Evolutionary conservation across 1,139 yeast species (phyloP), one percentile per base, ranked within the genome.

Genomic region (Tardiomyces digboiensis): DNA sequence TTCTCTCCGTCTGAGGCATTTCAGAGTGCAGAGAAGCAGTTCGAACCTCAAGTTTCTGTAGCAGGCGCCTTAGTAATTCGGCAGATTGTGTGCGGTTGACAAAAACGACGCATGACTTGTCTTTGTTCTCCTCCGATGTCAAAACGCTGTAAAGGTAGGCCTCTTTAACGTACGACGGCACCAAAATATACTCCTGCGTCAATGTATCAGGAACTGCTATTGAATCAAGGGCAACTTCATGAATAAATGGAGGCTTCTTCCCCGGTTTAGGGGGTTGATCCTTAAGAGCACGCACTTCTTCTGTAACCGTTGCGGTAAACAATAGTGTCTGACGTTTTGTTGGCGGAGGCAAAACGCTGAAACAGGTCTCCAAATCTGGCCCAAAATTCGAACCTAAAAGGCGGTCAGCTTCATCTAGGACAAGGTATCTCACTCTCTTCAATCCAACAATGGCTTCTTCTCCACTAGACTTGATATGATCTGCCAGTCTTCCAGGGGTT

Each of bases 401-500:
- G 51, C 97, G 73, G 71, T 91, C 99, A 1, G 98, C 99, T 68
- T 91, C 99, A 71, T 91, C 99, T 10, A 91, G 70, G 1, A 91
- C 98, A 50, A 91, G 69, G 59, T 72, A 91, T 58, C 80, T 80
- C 20, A 84, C 81, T 54, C 94, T 71, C 53, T 81, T 74, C 46
- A 91, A 68, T 0, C 97, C 97, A 39, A 77, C 71, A 0, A 85
- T 70, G 2, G 95, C 83, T 50, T 91, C 97, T 46, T 85, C 94
- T 14, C 97, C 97, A 60, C 93, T 84, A 57, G 82, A 78, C 50
- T 83, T 65, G 23, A 91, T 81, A 64, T 91, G 97, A 60, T 87
- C 96, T 0, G 98, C 98, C 50, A 91, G 68, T 59, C 99, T 72
- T 7, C 99, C 99, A 0, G 99, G 99, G 0, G 99, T 91, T 1